Evolutionary conservation across 768 basidiomycete genomes (phyloP), one percentile per base, ranked within the genome.

Genomic region (Lactifluus pinguis): DNA sequence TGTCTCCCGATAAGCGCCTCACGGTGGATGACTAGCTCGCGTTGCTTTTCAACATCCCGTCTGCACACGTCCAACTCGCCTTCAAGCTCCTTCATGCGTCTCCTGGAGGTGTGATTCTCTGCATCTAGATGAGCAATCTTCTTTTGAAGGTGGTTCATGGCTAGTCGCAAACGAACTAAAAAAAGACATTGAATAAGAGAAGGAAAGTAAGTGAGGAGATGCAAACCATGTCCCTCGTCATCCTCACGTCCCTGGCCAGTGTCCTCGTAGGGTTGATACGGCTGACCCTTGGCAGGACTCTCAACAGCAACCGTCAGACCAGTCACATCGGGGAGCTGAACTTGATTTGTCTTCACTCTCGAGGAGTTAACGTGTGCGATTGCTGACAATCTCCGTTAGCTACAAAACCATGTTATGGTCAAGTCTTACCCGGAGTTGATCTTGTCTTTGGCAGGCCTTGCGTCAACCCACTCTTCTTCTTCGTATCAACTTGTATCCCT

Each of bases 1-100:
- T 71, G 55, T 69, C 71, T 48, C 10, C 75, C 67, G 47, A 77
- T 74, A 21, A 73, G 61, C 49, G 82, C 80, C 60, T 85, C 82
- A 34, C 78, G 77, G 56, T 85, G 82, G 38, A 83, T 72, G 13
- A 88, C 76, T 29, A 82, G 74, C 3, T 84, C 84, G 14, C 88
- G 80, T 69, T 92, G 89, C 57, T 77, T 75, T 1, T 79, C 80
- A 2, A 89, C 86, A 49, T 94, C 88, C n/a, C 80, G 79, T 69
- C 87, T 90, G 65, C 89, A 89, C 14, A 81, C 80, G 63, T 95
- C 92, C 6, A 97, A 78, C 69, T 95, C 94, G 57, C 80, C 76
- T 72, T 97, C 94, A 2, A 97, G 79, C 68, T 95, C 93, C 41
- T 84, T 75, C n/a, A 97, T 89, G 17, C 92, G 79, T 29, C 88